A percentile compares a stretch with the other conserved stretches of the same genome.
Conservation (phyloP, 805 yeast genomes). For the Martiniozyma abietophila region DNA sequence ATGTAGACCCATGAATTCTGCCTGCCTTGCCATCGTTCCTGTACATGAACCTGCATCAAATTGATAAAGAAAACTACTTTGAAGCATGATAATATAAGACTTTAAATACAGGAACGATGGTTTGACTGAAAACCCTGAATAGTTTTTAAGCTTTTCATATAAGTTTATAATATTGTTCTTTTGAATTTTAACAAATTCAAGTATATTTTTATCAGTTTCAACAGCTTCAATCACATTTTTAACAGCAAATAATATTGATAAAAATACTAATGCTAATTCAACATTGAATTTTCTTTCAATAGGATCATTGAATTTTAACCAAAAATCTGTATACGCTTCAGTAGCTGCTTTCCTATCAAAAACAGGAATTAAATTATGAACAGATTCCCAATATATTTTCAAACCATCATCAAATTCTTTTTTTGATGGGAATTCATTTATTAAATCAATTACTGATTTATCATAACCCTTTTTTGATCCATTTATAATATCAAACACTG, state of each 20-base stretch:
- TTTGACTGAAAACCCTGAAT: constrained; percentile 7
- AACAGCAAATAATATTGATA: constrained; percentile 11
- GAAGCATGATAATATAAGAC: constrained; percentile 9
- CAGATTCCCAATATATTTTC: constrained; percentile 10
- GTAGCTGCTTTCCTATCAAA: constrained; percentile 6
- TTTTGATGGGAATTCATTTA: constrained; percentile 8
- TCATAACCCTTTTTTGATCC: constrained; percentile 3
- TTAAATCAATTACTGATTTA: neutral
- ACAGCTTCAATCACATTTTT: constrained; percentile 8
- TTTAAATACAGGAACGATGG: constrained; percentile 11
- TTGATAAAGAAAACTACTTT: constrained; percentile 10
- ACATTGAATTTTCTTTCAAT: constrained; percentile 9
- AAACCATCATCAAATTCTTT: constrained; percentile 9
- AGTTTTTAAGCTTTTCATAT: constrained; percentile 10
- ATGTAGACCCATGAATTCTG: constrained; percentile 13
- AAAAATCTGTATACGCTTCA: constrained; percentile 6
- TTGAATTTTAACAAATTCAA: constrained; percentile 1
- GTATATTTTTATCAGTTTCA: constrained; percentile 3
- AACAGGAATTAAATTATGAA: constrained; percentile 12
- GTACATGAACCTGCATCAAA: constrained; percentile 11
- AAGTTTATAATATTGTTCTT: constrained; percentile 3
- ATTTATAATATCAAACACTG: constrained; percentile 4
- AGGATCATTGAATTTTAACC: constrained; percentile 8
- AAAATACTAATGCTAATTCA: constrained; percentile 9
- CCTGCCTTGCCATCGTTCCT: constrained; percentile 11